phyloP scores from a whole-genome alignment of 495 filamentous ascomycete genomes.

The Daldinia grandis region DNA sequence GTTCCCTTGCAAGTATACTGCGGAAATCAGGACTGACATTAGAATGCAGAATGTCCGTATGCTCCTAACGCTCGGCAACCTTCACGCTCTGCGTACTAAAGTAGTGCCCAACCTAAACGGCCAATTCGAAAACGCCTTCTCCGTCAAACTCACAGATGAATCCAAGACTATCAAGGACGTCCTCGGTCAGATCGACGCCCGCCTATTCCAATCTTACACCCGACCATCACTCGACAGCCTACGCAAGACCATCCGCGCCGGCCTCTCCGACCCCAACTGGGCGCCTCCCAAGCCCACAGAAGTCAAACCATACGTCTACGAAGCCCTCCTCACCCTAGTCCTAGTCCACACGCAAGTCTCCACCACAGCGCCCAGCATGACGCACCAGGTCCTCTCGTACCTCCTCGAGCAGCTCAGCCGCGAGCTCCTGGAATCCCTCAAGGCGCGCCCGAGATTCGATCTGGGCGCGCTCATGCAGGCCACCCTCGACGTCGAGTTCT shows the following conservation, averaged over 20 bases:
- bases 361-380: slow-evolving; percentile 77
- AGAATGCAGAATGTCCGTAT: slow-evolving; percentile 79
- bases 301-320: slow-evolving; percentile 88
- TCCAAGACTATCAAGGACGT: slow-evolving; percentile 88
- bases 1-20: slow-evolving; percentile 34
- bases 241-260: slow-evolving; percentile 69
- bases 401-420: slow-evolving; percentile 78
- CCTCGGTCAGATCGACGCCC: slow-evolving; percentile 84
- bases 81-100: slow-evolving; percentile 78
- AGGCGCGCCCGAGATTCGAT: slow-evolving; percentile 69
- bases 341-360: slow-evolving; percentile 90
- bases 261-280: slow-evolving; percentile 77
- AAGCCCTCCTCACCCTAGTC: slow-evolving; percentile 80
- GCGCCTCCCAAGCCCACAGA: slow-evolving; percentile 70
- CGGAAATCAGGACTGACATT: slow-evolving; percentile 36
- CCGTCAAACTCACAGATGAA: slow-evolving; percentile 90
- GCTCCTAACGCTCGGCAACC: slow-evolving; percentile 90
- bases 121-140: slow-evolving; percentile 89
- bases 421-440: slow-evolving; percentile 76
- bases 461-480: slow-evolving; percentile 93
- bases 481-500: slow-evolving; percentile 95
- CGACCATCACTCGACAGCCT: slow-evolving; percentile 71
- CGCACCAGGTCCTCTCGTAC: slow-evolving; percentile 76
- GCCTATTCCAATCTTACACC: slow-evolving; percentile 91
- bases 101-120: slow-evolving; percentile 82